Conservation (phyloP, 352 stramenopile genomes). For the Blastocystis sp. region DNA sequence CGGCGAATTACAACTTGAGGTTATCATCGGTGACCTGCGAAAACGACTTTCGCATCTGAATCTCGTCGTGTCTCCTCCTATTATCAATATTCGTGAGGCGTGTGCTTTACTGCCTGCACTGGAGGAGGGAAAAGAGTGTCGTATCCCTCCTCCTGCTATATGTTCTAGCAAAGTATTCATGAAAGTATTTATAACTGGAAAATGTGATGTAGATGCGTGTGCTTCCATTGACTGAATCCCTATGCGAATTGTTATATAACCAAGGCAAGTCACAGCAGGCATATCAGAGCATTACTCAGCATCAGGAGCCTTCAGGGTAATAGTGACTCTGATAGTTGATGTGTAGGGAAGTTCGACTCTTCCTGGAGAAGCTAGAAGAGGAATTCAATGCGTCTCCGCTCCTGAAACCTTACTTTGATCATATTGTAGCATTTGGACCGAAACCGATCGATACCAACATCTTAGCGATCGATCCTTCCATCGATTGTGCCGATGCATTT, state of each 20-base stretch:
- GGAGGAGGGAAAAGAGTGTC: constrained; percentile 15
- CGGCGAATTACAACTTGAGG: constrained; percentile 78
- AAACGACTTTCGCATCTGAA: background rate
- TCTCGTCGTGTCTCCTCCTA: constrained; percentile 25
- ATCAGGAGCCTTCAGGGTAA: background rate
- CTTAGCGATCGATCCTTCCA: background rate
- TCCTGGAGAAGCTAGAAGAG: background rate
- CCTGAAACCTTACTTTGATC: background rate
- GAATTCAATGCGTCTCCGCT: background rate
- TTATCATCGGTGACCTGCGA: constrained; percentile 21
- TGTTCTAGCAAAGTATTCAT: background rate
- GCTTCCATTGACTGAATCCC: background rate
- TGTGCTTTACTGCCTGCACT: background rate
- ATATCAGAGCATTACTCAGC: background rate
- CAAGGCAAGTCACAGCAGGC: background rate
- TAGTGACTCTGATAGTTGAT: background rate
- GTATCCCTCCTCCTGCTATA: background rate
- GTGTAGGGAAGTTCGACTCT: background rate
- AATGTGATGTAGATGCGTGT: constrained; percentile 2
- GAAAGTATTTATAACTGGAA: background rate
- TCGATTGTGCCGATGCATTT: background rate
- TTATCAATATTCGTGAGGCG: constrained; percentile 43
- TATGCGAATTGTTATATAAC: background rate
- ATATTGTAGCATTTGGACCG: background rate
- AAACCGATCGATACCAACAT: constrained; percentile 35